phyloP scores from a whole-genome alignment of 1,139 yeast genomes.

The Lizanozyma gosingica region DNA sequence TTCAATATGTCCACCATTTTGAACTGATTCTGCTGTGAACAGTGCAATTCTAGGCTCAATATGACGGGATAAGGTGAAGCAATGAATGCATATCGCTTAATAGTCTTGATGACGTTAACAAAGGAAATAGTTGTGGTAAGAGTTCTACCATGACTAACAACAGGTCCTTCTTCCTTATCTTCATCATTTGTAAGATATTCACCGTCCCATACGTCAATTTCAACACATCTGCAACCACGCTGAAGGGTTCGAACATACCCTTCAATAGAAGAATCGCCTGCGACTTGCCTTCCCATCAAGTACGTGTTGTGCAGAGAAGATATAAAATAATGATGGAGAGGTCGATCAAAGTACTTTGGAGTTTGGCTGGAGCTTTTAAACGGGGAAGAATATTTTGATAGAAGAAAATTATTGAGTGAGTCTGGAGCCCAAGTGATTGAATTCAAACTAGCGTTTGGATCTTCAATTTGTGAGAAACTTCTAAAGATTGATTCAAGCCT shows the following conservation, averaged over 20 bases:
- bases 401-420: constrained; percentile 41
- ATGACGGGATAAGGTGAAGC: constrained; percentile 79
- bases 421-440: constrained; percentile 34
- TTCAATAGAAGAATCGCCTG: constrained; percentile 83
- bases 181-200: constrained; percentile 13
- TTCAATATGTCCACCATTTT: constrained; percentile 44
- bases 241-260: constrained; percentile 86
- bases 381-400: constrained; percentile 38
- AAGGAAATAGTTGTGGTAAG: constrained; percentile 70
- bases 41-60: constrained; percentile 79
- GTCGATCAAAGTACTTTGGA: constrained; percentile 47
- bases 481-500: constrained; percentile 29
- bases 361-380: constrained; percentile 13
- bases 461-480: constrained; percentile 29
- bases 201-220: constrained; percentile 95
- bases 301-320: constrained; percentile 96
- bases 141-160: constrained; percentile 84
- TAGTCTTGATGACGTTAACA: constrained; percentile 58
- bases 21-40: constrained; percentile 57
- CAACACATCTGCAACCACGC: constrained; percentile 88
- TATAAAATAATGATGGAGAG: constrained; percentile 77
- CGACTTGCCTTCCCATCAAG: constrained; percentile 81
- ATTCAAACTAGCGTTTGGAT: constrained; percentile 10
- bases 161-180: constrained; percentile 48
- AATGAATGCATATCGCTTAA: constrained; percentile 78